Conservation (phyloP, 805 yeast genomes). For the Saturnispora besseyi region DNA sequence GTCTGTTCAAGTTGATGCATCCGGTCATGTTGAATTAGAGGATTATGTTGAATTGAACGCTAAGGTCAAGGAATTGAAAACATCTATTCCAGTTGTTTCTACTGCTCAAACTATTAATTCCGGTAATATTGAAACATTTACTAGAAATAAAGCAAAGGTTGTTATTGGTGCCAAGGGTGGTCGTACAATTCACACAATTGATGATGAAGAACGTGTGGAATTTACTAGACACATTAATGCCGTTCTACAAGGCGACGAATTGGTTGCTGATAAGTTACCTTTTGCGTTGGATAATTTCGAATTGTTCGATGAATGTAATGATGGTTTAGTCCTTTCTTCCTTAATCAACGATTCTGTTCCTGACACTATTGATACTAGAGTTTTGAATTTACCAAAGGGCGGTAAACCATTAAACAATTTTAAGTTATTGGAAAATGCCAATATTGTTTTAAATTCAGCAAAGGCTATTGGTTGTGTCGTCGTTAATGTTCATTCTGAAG, state of each 20-base stretch:
- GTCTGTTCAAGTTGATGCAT: constrained; percentile 85
- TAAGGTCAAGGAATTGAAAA: constrained; percentile 53
- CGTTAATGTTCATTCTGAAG: constrained; percentile 95
- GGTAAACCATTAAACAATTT: constrained; percentile 82
- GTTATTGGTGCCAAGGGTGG: constrained; percentile 83
- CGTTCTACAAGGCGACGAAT: constrained; percentile 81
- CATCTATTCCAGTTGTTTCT: constrained; percentile 11
- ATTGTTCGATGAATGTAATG: constrained; percentile 92
- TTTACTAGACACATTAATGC: constrained; percentile 94
- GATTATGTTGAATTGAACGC: constrained; percentile 83
- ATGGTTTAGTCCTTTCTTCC: constrained; percentile 86
- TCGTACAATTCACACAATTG: constrained; percentile 81
- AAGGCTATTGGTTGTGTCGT: constrained; percentile 98
- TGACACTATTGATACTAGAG: constrained; percentile 97
- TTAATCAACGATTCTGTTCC: constrained; percentile 97
- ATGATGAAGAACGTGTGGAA: constrained; percentile 93
- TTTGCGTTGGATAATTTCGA: constrained; percentile 92
- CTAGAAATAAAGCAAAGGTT: constrained; percentile 56
- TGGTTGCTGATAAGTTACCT: constrained; percentile 78
- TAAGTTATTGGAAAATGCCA: constrained; percentile 94
- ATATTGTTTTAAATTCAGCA: constrained; percentile 95
- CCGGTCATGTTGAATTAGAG: constrained; percentile 94
- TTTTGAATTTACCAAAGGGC: constrained; percentile 76
- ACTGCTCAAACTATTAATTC: background rate
- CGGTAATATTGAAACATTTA: constrained; percentile 19